These are phyloP conservation scores for Purpureocillium lavendulum DNA, from an alignment of 2,329 filamentous ascomycete genomes.

Conservation along the genomic window DNA sequence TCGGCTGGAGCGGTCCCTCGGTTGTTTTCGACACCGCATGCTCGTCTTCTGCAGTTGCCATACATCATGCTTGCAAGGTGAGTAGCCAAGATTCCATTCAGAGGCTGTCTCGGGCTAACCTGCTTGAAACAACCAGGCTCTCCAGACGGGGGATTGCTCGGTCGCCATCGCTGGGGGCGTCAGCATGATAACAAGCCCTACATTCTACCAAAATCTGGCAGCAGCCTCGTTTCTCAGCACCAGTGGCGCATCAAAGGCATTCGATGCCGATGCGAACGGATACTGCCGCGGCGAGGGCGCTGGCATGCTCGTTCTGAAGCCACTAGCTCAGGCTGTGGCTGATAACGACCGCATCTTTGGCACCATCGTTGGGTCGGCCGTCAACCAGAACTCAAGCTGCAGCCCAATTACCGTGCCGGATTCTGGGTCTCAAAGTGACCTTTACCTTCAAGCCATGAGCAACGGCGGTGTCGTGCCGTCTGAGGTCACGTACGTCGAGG, in stretches of 20 bases:
- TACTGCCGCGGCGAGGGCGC: constrained; percentile 44
- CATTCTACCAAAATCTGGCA: constrained; percentile 12
- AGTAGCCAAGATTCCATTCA: neutral
- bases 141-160: constrained; percentile 19
- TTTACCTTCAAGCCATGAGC: constrained; percentile 18
- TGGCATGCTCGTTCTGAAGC: constrained; percentile 36
- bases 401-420: constrained; percentile 17
- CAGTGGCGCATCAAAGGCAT: constrained; percentile 18
- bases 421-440: constrained; percentile 13
- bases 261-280: constrained; percentile 27
- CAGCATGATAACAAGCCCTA: constrained; percentile 21
- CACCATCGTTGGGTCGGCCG: constrained; percentile 25
- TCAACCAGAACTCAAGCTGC: constrained; percentile 19
- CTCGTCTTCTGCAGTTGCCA: constrained; percentile 23
- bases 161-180: constrained; percentile 29
- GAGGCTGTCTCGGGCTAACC: neutral
- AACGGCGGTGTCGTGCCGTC: constrained; percentile 9
- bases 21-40: constrained; percentile 28
- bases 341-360: constrained; percentile 42
- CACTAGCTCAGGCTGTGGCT: constrained; percentile 34
- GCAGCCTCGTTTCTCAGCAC: constrained; percentile 15
- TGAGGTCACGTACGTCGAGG: constrained; percentile 26
- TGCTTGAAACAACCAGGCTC: neutral
- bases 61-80: constrained; percentile 20
- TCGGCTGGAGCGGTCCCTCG: constrained; percentile 25